These are phyloP conservation scores for Bolboschoenoplectus hybrid DNA, from an alignment of 202 grass and related monocot species.

Conservation along the genomic window DNA sequence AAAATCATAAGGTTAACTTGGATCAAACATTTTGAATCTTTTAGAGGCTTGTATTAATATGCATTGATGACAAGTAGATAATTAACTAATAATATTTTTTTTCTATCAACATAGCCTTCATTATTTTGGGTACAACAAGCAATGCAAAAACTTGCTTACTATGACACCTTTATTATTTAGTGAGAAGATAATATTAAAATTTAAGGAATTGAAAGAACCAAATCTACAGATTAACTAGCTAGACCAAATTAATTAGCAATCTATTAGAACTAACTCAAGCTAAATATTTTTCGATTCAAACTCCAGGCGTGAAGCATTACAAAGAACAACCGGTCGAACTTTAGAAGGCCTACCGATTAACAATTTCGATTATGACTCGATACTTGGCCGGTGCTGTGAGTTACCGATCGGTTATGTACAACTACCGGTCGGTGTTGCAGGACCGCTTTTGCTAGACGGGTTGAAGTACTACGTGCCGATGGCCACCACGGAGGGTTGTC, in stretches of 20 bases:
- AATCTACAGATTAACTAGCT: neutral
- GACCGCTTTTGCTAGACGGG: conserved; percentile 73
- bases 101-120: neutral
- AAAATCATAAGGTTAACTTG: neutral
- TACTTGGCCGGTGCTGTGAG: conserved; percentile 84
- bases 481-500: conserved; percentile 89
- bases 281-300: neutral
- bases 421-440: conserved; percentile 70
- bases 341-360: conserved; percentile 71
- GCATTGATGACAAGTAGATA: neutral
- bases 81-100: neutral
- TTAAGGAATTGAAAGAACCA: conserved; percentile 2
- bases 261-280: neutral
- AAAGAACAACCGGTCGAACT: conserved; percentile 61
- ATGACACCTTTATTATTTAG: neutral
- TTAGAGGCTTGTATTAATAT: neutral
- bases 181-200: neutral
- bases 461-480: conserved; percentile 61
- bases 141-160: neutral
- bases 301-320: conserved; percentile 57
- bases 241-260: neutral
- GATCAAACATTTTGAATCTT: neutral
- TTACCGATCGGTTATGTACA: conserved; percentile 77
- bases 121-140: neutral
- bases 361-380: conserved; percentile 68